Evolutionary conservation across 139 green algal genomes (phyloP).

Genomic region (Micractinium sp.): DNA sequence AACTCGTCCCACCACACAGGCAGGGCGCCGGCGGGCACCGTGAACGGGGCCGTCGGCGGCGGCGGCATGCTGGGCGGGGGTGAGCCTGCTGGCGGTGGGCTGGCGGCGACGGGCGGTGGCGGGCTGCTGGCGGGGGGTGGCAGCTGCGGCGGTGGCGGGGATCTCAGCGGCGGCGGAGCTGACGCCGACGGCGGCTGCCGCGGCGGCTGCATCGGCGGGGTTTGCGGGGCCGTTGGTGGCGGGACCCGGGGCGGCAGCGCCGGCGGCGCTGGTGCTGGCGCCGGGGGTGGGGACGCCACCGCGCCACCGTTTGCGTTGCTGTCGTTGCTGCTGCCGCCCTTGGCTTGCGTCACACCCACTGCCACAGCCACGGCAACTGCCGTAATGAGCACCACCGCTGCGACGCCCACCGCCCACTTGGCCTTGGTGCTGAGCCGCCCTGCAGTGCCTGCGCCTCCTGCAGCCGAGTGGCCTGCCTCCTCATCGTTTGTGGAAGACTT

Average conservation of each 20-base stretch:
- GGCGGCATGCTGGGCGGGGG: background rate
- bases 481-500: background rate
- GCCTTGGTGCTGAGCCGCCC: background rate
- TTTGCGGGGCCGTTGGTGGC: background rate
- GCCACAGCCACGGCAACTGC: background rate
- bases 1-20: conserved; percentile 14
- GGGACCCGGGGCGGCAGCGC: background rate
- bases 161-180: background rate
- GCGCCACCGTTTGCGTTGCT: background rate
- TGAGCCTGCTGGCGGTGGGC: background rate
- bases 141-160: background rate
- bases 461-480: background rate
- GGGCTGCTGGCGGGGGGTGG: background rate
- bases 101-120: background rate
- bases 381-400: background rate
- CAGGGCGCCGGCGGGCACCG: background rate
- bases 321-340: background rate
- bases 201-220: background rate
- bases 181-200: background rate
- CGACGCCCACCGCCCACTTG: background rate
- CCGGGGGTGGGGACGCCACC: background rate
- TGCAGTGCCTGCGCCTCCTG: background rate
- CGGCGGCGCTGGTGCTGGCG: background rate
- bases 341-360: background rate
- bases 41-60: background rate